Base-by-base conservation (phyloP, 2,329 filamentous ascomycete genomes). In the Neonectria coccinea region DNA sequence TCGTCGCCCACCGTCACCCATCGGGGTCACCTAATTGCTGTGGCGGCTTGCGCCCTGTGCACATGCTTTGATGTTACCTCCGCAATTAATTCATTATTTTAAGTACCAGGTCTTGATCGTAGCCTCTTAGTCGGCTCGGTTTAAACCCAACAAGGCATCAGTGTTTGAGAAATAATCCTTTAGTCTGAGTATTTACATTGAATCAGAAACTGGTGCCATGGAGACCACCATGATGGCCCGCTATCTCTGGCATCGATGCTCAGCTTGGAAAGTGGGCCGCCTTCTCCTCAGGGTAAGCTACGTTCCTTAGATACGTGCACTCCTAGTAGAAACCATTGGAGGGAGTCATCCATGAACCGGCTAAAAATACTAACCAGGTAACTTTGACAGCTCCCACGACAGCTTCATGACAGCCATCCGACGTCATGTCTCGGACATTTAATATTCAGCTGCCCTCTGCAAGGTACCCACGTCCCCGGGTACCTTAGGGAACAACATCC, bases 11-110 rank as follows among this genome's bases (percentile, higher is more conserved):
- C 39, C 4, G 16, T 20, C 39, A 18, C 4, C 16, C 36, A 11
- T 8, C 36, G 4, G 11, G 11, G 31, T 12, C 36, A 41, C 16
- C 16, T n/a, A 25, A 25, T 25, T 25, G 18, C 41, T 53, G 16
- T 48, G 53, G 67, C 56, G 16, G 42, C 58, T 25, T 5, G 42
- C 18, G 55, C 52, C 62, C 60, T 70, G 68, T 55, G 58, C 62
- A 66, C 48, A 18, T 62, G 59, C 59, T 58, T 47, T 53, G 33
- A 45, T 48, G 29, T 16, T 16, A 33, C 27, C 48, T 33, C 48
- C 48, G 48, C 29, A 33, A 18, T 36, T 51, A 20, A 16, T 51
- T n/a, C 48, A 31, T 50, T 50, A 6, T 42, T 9, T 41, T 6
- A 18, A 18, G 14, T 41, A 8, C 16, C 9, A n/a, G 16, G 39